Evolutionary conservation across 306 rosid species (phyloP), one percentile per base, ranked within the genome.

Genomic region (Lathyrus sativus): DNA sequence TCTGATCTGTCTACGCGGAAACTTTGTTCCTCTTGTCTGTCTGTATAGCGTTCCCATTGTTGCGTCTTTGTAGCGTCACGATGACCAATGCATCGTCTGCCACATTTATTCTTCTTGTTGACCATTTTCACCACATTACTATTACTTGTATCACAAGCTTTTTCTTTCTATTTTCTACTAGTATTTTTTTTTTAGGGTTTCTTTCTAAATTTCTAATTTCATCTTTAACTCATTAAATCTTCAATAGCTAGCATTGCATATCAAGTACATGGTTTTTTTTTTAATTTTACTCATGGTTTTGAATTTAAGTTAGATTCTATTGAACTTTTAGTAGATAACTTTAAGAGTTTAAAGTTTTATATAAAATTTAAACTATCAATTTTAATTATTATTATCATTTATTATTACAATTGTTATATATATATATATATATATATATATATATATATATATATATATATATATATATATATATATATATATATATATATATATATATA

Each of bases 1-100:
- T 74, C 82, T 84, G 75, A 85, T 83, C 95, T 81, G 79, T 86
- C 86, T 69, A 86, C 96, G 97, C 97, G 95, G 79, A 91, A 91
- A 88, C 95, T 67, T 72, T 56, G 54, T 9, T 51, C 14, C 35
- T 68, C 63, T 72, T 68, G 2, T 28, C 19, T 28, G 31, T 24
- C 55, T 31, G 19, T 67, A 63, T 66, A 55, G 65, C 59, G 75
- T 79, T 89, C 98, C 83, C 96, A 86, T 56, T 56, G 39, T 81
- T 86, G 91, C 92, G 90, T 85, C 37, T 77, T 11, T 54, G 67
- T 58, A 81, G 42, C 87, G 95, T 92, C 96, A 92, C 60, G 80
- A 81, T 89, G 85, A 89, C 83, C 59, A 50, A 50, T 50, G 56
- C 56, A 49, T 17, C 56, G 22, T 17, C 56, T 53, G 10, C 8